Evolutionary conservation across 2,329 filamentous ascomycete genomes (phyloP), one percentile per base, ranked within the genome.

Genomic region (Hypoxylon sp.): DNA sequence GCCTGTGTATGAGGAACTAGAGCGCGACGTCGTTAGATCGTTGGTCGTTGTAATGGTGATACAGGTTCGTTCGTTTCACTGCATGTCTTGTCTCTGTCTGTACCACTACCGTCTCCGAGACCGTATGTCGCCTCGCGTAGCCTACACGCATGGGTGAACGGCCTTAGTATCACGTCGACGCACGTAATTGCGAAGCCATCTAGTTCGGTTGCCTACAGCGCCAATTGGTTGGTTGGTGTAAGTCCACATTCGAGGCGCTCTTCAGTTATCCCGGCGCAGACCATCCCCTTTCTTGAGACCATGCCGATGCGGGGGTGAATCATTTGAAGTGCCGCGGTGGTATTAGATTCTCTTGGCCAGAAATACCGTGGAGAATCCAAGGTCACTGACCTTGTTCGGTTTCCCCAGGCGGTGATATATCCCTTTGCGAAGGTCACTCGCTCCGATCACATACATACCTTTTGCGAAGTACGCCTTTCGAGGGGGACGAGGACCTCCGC

Each of bases 51-150:
- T 36, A 60, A 68, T 62, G 66, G 72, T 74, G 59, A 66, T 66
- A 74, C 73, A 70, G 55, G 48, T 59, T 73, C 70, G 71, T 74
- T 75, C 72, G 74, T 77, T 68, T 68, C 71, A 76, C 75, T 55
- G 65, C 74, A 74, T 72, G 59, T 62, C 55, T 62, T 67, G 68
- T 66, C 63, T 64, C 64, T 64, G 69, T 59, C 57, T 73, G 74
- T 76, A 67, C 65, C 34, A 75, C 73, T 65, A 56, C 61, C 62
- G 66, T 63, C 67, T 68, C 71, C 68, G 69, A 65, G 68, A 67
- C 68, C 64, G 59, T 69, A 69, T 73, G 69, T 70, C 53, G 73
- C 74, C 68, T 74, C 72, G 72, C 70, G 65, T 73, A 73, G 67
- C 70, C 70, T 61, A 55, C 60, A 61, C 70, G 68, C 67, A 69